Evolutionary conservation across 1,284 basidiomycete species (phyloP).

Genomic region (Takashimella koratensis): DNA sequence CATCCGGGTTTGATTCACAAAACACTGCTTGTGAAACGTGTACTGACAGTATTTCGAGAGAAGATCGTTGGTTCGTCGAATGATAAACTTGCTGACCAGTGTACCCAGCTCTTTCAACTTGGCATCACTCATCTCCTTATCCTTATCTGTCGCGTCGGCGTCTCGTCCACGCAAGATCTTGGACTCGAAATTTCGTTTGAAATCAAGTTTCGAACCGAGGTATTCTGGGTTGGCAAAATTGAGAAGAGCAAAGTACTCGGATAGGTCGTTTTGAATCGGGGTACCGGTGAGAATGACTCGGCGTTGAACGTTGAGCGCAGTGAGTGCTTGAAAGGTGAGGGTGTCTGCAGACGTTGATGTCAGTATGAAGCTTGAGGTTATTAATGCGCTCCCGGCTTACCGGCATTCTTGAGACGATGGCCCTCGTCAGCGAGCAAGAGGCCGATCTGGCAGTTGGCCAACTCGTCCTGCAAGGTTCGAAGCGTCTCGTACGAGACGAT

Average conservation of each 20-base stretch:
- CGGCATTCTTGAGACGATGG: constrained; percentile 94
- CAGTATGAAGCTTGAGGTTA: constrained; percentile 1
- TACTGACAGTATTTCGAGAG: constrained; percentile 90
- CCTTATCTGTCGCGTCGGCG: constrained; percentile 77
- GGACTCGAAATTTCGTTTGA: constrained; percentile 95
- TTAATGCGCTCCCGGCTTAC: constrained; percentile 52
- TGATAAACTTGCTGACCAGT: constrained; percentile 93
- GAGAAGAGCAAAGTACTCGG: constrained; percentile 93
- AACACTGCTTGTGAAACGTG: background rate
- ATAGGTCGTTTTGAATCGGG: constrained; percentile 93
- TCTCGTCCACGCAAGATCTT: constrained; percentile 91
- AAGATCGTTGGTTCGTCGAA: constrained; percentile 92
- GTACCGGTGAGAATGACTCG: constrained; percentile 96
- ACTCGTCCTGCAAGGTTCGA: constrained; percentile 70
- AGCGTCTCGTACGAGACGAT: constrained; percentile 99
- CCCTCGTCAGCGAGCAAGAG: constrained; percentile 94
- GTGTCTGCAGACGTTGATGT: constrained; percentile 74
- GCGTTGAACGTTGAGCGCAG: constrained; percentile 80
- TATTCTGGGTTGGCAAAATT: constrained; percentile 97
- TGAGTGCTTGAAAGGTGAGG: constrained; percentile 82
- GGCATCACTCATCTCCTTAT: constrained; percentile 78
- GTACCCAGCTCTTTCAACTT: constrained; percentile 91
- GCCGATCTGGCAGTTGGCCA: constrained; percentile 78
- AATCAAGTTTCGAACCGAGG: constrained; percentile 85
- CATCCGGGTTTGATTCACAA: background rate